Evolutionary conservation across 2,329 filamentous ascomycete genomes (phyloP).

Genomic region (Trichoderma brevicompactum): DNA sequence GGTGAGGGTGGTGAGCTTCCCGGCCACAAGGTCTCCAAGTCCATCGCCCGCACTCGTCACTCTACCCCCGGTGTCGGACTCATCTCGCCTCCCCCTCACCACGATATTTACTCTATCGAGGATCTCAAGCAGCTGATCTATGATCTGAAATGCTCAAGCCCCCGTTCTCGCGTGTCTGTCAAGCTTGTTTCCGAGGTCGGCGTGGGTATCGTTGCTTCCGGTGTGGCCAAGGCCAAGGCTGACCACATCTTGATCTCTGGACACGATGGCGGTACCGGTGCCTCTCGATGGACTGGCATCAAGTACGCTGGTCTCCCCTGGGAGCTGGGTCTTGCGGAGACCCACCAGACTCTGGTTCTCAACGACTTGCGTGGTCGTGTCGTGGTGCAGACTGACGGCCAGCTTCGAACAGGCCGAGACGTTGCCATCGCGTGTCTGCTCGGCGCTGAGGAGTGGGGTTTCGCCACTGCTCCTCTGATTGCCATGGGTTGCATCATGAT

Average conservation of each 20-base stretch:
- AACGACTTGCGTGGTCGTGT: slow-evolving; percentile 96
- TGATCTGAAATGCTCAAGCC: slow-evolving; percentile 95
- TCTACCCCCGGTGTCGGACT: slow-evolving; percentile 95
- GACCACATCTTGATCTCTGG: slow-evolving; percentile 97
- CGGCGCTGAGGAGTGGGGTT: slow-evolving; percentile 97
- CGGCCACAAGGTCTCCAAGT: slow-evolving; percentile 93
- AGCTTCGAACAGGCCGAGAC: slow-evolving; percentile 89
- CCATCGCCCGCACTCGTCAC: slow-evolving; percentile 92
- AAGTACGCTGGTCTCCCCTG: slow-evolving; percentile 97
- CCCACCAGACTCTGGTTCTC: slow-evolving; percentile 91
- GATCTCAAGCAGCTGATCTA: slow-evolving; percentile 98
- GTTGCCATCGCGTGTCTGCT: slow-evolving; percentile 93
- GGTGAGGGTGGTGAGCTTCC: slow-evolving; percentile 97
- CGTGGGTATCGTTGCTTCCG: slow-evolving; percentile 95
- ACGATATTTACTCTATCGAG: slow-evolving; percentile 98
- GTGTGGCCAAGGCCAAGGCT: slow-evolving; percentile 96
- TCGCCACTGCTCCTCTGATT: slow-evolving; percentile 91
- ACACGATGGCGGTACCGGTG: slow-evolving; percentile 95
- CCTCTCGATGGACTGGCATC: slow-evolving; percentile 97
- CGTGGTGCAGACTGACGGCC: slow-evolving; percentile 94
- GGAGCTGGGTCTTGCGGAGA: slow-evolving; percentile 96
- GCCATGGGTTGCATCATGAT: slow-evolving; percentile 98
- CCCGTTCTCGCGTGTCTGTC: slow-evolving; percentile 87
- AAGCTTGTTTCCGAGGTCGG: slow-evolving; percentile 98
- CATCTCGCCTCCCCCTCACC: slow-evolving; percentile 93